A percentile compares a stretch with the other conserved stretches of the same genome.
phyloP scores from a whole-genome alignment of 2,329 filamentous ascomycete species.

The Lachnellula cervina region DNA sequence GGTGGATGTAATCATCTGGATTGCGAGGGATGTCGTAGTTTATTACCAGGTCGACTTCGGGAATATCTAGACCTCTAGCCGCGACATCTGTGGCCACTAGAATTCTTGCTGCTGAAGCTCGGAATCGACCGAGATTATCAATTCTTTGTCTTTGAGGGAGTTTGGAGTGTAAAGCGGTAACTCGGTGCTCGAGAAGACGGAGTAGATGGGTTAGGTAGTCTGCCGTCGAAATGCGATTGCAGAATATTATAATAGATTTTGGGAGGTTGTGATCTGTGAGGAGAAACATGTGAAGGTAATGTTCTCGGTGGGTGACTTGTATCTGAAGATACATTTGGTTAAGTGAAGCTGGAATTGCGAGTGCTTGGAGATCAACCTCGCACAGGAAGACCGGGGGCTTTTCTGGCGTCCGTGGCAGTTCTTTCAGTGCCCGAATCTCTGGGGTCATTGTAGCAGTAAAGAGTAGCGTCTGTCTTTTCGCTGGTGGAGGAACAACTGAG shows the following conservation, averaged over 20 bases:
- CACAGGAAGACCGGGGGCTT: slow-evolving; percentile 81
- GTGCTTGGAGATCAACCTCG: slow-evolving; percentile 71
- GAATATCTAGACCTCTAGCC: slow-evolving; percentile 90
- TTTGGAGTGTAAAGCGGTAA: slow-evolving; percentile 84
- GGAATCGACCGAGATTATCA: slow-evolving; percentile 85
- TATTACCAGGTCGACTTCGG: slow-evolving; percentile 81
- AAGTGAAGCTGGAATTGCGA: slow-evolving; percentile 76
- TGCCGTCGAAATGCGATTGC: slow-evolving; percentile 85
- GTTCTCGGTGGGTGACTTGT: slow-evolving; percentile 87
- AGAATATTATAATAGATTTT: slow-evolving; percentile 87
- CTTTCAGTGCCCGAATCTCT: slow-evolving; percentile 82
- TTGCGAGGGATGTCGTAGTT: slow-evolving; percentile 97
- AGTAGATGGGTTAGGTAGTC: slow-evolving; percentile 86
- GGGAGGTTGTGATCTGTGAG: slow-evolving; percentile 69
- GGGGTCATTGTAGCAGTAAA: slow-evolving; percentile 96
- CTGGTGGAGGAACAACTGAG: slow-evolving; percentile 69
- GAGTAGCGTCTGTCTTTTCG: slow-evolving; percentile 82
- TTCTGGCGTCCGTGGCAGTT: slow-evolving; percentile 62
- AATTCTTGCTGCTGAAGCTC: slow-evolving; percentile 80
- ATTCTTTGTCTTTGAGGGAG: slow-evolving; percentile 81
- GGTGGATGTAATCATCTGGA: slow-evolving; percentile 95
- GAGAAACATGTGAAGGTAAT: slow-evolving; percentile 87
- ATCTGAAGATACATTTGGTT: slow-evolving; percentile 82
- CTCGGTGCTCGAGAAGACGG: slow-evolving; percentile 78
- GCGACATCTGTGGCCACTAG: slow-evolving; percentile 95